Base-by-base conservation (phyloP, 352 stramenopile species). In the Pythium pyrilobum region DNA sequence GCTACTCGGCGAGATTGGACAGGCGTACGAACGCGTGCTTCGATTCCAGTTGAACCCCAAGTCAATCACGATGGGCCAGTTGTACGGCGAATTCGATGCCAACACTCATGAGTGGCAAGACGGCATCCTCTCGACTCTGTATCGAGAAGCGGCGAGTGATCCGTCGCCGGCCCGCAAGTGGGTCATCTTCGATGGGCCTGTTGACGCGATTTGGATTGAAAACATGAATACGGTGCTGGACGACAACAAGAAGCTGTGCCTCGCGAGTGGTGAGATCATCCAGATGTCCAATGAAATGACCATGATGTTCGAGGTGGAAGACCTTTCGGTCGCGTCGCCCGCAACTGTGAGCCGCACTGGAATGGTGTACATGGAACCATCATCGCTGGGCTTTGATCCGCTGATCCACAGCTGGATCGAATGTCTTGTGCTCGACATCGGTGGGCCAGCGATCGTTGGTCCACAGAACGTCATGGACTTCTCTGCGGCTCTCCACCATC, bases 161-260 rank as follows among this genome's bases (percentile, higher is more conserved):
- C 84, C 85, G 13, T 94, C 76, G 13, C 50, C 80, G 0, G 87
- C 96, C 59, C 77, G 91, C 18, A 97, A 98, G 69, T 98, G 93
- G 93, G 79, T 98, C 12, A 85, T 98, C 25, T 98, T 98, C 40
- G 94, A 98, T 45, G 94, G 94, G 0, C 94, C 94, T 4, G 95
- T 98, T 2, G 94, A 98, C 56, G 90, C 94, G 6, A 95, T 98
- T 45, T 98, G 94, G 94, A 98, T 98, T 66, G 94, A 98, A 67
- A 98, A 97, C 68, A 98, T 98, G 93, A 98, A 98, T 59, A 98
- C 94, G 0, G 94, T 98, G 11, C 73, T 98, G 38, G 93, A 98
- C 54, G 93, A 98, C 69, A 98, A 98, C 73, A 98, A 97, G 64
- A 96, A 98, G 60, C 67, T 98, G 6, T 98, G 93, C 52, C 66